Conservation (phyloP, 805 yeast genomes). For the Clavispora fructus region DNA sequence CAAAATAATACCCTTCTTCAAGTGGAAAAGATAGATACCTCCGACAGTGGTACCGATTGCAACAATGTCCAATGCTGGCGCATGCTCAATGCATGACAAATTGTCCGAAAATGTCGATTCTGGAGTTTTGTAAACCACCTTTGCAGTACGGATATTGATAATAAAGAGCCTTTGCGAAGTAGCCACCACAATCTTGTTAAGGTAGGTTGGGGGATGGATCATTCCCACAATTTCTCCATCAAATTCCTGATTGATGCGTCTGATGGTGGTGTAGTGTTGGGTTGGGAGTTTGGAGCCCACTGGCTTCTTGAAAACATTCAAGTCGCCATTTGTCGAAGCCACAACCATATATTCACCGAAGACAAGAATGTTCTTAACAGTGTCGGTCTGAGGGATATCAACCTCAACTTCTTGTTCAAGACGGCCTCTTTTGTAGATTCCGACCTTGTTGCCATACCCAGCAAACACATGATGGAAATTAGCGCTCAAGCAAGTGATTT, state of each 20-base stretch:
- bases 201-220: conserved; percentile 83
- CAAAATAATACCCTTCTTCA: conserved; percentile 57
- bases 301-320: conserved; percentile 53
- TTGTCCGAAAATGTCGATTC: conserved; percentile 44
- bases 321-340: conserved; percentile 32
- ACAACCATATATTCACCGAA: conserved; percentile 80
- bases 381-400: conserved; percentile 13
- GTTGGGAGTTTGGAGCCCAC: conserved; percentile 44
- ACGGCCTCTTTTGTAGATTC: conserved; percentile 78
- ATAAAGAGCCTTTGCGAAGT: conserved; percentile 59
- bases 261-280: conserved; percentile 63
- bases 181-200: conserved; percentile 85
- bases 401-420: conserved; percentile 34
- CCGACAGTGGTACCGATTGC: conserved; percentile 77
- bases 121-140: conserved; percentile 52
- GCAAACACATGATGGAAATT: conserved; percentile 83
- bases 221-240: conserved; percentile 69
- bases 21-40: conserved; percentile 56
- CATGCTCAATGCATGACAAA: conserved; percentile 66
- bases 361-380: conserved; percentile 46
- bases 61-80: conserved; percentile 82
- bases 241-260: conserved; percentile 44
- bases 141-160: conserved; percentile 74
- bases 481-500: conserved; percentile 68
- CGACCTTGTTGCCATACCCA: conserved; percentile 64